phyloP scores from a whole-genome alignment of 2,329 filamentous ascomycete species.

The Aotearoamyces nothofagi region DNA sequence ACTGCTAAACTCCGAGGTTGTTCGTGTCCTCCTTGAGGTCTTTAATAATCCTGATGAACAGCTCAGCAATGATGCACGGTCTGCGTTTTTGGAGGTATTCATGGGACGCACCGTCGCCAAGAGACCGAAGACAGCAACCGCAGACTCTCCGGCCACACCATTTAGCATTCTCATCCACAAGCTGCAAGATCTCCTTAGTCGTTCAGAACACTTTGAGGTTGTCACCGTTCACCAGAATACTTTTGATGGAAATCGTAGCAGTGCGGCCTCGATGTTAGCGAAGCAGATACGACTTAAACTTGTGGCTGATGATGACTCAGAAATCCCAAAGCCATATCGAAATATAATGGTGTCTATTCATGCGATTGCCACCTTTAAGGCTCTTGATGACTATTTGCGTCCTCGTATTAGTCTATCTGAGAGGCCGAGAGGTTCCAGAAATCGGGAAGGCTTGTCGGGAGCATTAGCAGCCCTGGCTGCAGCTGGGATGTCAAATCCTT shows the following conservation, averaged over 20 bases:
- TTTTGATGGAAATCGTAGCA: constrained; percentile 79
- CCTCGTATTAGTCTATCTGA: constrained; percentile 76
- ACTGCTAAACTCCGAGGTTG: constrained; percentile 77
- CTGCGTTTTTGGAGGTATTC: constrained; percentile 81
- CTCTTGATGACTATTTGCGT: constrained; percentile 86
- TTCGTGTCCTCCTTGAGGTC: constrained; percentile 67
- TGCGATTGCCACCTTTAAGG: constrained; percentile 95
- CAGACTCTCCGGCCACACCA: constrained; percentile 60
- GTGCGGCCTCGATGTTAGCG: constrained; percentile 86
- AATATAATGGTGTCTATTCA: constrained; percentile 99
- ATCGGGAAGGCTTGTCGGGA: constrained; percentile 45
- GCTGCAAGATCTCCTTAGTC: constrained; percentile 86
- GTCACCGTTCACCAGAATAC: constrained; percentile 89
- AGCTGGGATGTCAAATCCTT: constrained; percentile 41
- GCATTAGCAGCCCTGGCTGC: constrained; percentile 66
- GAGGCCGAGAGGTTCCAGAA: constrained; percentile 46
- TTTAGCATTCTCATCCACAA: constrained; percentile 90
- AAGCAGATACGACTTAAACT: constrained; percentile 88
- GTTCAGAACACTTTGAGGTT: constrained; percentile 96
- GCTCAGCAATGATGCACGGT: constrained; percentile 51
- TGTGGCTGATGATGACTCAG: constrained; percentile 76
- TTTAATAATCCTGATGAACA: constrained; percentile 58
- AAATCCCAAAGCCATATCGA: constrained; percentile 73
- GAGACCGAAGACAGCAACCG: constrained; percentile 42
- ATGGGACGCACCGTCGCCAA: constrained; percentile 62